These are phyloP conservation scores for Phascolomyces articulosus DNA, from an alignment of 371 early-diverging fungal species.

Conservation along the genomic window DNA sequence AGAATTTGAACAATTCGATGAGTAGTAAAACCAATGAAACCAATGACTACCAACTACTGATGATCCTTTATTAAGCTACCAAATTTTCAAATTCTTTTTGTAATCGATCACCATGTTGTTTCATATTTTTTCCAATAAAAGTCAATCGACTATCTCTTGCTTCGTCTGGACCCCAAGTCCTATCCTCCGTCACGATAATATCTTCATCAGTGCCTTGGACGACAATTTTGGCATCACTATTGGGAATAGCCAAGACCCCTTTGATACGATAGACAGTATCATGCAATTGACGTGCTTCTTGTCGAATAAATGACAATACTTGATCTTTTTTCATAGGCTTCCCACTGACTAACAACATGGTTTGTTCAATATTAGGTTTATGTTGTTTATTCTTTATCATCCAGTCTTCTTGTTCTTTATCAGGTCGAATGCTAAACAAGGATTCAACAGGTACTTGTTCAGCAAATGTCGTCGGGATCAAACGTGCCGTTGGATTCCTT, in stretches of 20 bases:
- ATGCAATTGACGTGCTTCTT: constrained; percentile 5
- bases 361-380: constrained; percentile 34
- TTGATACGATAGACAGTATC: constrained; percentile 32
- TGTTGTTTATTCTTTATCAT: constrained; percentile 19
- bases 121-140: constrained; percentile 35
- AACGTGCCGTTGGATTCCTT: constrained; percentile 24
- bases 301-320: constrained; percentile 20
- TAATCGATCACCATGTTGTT: constrained; percentile 16
- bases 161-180: constrained; percentile 25
- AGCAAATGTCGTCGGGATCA: constrained; percentile 21
- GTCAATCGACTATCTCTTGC: constrained; percentile 32
- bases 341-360: constrained; percentile 27
- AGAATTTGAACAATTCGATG: too few relatives aligned
- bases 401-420: background rate
- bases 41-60: too few relatives aligned
- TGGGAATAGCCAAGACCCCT: constrained; percentile 27
- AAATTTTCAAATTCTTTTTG: constrained; percentile 17
- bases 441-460: constrained; percentile 18
- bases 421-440: constrained; percentile 17
- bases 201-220: constrained; percentile 36
- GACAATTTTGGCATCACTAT: constrained; percentile 23
- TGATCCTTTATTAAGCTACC: background rate
- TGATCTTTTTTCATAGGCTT: constrained; percentile 20
- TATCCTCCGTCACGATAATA: constrained; percentile 18
- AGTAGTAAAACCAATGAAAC: too few relatives aligned